phyloP scores from a whole-genome alignment of 176 grass and related monocot genomes.

The Saccharum officinarum region DNA sequence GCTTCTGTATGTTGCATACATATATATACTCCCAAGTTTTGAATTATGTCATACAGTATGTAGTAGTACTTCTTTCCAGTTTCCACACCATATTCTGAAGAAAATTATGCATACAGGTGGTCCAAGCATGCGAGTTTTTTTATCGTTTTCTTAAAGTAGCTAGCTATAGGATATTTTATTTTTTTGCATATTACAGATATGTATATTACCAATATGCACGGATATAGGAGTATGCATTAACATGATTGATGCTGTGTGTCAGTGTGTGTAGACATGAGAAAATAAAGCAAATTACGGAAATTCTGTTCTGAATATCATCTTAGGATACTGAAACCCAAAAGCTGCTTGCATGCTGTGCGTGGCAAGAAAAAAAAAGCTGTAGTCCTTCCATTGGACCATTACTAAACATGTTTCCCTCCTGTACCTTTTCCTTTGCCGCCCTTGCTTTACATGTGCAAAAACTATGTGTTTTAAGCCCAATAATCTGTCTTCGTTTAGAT shows the following conservation, averaged over 20 bases:
- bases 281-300: neutral
- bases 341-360: neutral
- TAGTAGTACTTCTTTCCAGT: too few relatives aligned
- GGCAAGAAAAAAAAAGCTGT: neutral
- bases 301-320: neutral
- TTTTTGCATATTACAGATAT: neutral
- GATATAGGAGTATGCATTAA: neutral
- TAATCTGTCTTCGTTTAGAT: slow-evolving; percentile 1
- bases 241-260: neutral
- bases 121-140: neutral
- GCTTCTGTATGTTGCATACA: neutral
- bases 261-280: neutral
- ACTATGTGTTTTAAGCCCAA: neutral
- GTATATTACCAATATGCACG: neutral
- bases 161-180: too few relatives aligned
- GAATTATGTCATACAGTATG: too few relatives aligned
- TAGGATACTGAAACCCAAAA: neutral
- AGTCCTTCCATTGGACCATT: slow-evolving; percentile 23
- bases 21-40: neutral
- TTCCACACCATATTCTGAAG: too few relatives aligned
- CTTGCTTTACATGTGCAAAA: slow-evolving; percentile 38
- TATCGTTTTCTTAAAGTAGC: neutral
- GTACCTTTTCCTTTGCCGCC: slow-evolving; percentile 8
- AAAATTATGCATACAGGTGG: too few relatives aligned
- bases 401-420: neutral